Evolutionary conservation across 805 yeast genomes (phyloP), one percentile per base, ranked within the genome.

Genomic region (Ogataea thermomethanolica): DNA sequence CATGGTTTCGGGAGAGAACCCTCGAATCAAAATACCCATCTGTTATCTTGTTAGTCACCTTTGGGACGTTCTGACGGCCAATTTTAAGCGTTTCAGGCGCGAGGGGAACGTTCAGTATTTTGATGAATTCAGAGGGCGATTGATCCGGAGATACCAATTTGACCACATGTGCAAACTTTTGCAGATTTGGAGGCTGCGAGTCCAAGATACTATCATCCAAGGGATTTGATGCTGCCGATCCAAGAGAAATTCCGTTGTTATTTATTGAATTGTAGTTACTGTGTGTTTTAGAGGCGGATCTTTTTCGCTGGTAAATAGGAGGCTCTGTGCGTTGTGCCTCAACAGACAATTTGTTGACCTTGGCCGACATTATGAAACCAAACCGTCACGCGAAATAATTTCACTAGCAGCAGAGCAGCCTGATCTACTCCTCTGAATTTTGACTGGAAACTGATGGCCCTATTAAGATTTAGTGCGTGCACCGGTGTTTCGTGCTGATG

Each of bases 11-110:
- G 13, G 95, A 82, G 33, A 93, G 73, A 8, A 95, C 98, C 22
- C 98, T 70, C 8, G 96, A 87, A 64, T 93, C 98, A 57, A 93
- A 93, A 59, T 76, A 90, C 0, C 98, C 99, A 59, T 95, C 95
- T 26, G 84, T 81, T 2, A 85, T 68, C 46, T 72, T 76, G 26
- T 78, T 78, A 41, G 71, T 70, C 33, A 72, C 69, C 46, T 71
- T 73, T 3, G 85, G 70, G 48, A 83, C 84, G 12, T 85, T 81
- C 33, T 95, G 98, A 40, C 99, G 74, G 1, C 99, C 99, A 17
- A 93, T 69, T 57, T 87, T 87, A 37, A 90, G 65, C 3, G 87
- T 80, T 10, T 85, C 89, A 0, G 99, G 99, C 43, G 69, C 71
- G 42, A 76, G 72, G 1, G 98, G 97, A 7, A 93, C 80, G 10